Percentiles rank a stretch among this genome's conserved stretches.
Conservation (phyloP, 2,329 filamentous ascomycete genomes). For the Ustilaginoidea virens region DNA sequence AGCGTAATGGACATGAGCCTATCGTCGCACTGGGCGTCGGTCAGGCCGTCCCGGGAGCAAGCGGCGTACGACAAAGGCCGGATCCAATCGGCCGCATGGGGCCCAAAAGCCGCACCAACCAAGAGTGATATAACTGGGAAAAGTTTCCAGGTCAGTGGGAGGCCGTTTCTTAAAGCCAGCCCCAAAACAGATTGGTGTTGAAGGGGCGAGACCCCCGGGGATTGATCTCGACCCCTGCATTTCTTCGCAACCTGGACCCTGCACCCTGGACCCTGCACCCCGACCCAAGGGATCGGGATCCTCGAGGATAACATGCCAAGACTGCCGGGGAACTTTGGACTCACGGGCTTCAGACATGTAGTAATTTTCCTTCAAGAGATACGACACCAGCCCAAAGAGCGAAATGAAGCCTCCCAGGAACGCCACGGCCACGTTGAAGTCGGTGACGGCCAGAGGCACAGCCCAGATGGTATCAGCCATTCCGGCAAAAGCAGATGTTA, state of each 20-base stretch:
- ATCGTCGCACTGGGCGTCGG: slow-evolving; percentile 18
- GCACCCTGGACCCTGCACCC: too few relatives aligned
- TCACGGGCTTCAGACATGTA: slow-evolving; percentile 81
- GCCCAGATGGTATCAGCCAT: slow-evolving; percentile 15
- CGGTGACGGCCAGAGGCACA: slow-evolving; percentile 40
- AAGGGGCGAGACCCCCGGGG: too few relatives aligned
- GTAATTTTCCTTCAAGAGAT: slow-evolving; percentile 75
- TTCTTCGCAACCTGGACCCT: too few relatives aligned
- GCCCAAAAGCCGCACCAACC: slow-evolving; percentile 64
- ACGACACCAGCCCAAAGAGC: slow-evolving; percentile 80
- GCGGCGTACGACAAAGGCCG: slow-evolving; percentile 60
- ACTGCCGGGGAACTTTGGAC: slow-evolving; percentile 18
- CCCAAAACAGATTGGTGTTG: too few relatives aligned
- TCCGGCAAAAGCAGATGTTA: slow-evolving; percentile 8
- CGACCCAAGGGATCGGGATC: too few relatives aligned
- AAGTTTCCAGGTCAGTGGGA: background rate
- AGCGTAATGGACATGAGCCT: slow-evolving; percentile 61
- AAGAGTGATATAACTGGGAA: slow-evolving; percentile 59
- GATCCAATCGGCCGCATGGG: slow-evolving; percentile 61
- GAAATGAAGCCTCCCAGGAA: slow-evolving; percentile 77
- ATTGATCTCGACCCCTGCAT: too few relatives aligned
- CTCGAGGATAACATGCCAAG: background rate
- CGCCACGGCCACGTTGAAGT: slow-evolving; percentile 76
- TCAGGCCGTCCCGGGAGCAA: slow-evolving; percentile 10
- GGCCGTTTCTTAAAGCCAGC: background rate